Evolutionary conservation across 805 yeast genomes (phyloP), one percentile per base, ranked within the genome.

Genomic region (Pichia gijzeniarum): DNA sequence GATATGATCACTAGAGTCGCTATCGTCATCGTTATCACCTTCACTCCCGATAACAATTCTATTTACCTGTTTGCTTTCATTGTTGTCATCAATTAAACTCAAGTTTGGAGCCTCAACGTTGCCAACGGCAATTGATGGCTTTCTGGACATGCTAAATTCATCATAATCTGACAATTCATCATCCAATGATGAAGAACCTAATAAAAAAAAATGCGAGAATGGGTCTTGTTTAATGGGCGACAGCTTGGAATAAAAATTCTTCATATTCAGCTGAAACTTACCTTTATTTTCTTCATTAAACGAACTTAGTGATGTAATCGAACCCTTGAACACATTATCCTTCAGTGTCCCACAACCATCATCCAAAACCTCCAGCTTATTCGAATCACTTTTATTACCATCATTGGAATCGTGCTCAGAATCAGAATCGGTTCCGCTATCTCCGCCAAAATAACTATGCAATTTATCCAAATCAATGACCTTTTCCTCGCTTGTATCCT

Each of bases 401-500:
- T 37, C 46, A 3, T 36, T 45, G 10, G 43, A 44, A 9, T 45
- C 51, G 13, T 43, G 44, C 2, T 49, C 58, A 18, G 50, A 9
- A 19, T 43, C 46, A 16, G 40, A 35, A 4, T 55, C 63, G 3
- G 40, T 25, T 5, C 40, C 51, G 19, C 36, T 35, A 31, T 54
- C 63, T 12, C 64, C 52, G 5, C 54, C 57, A 50, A 63, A 59
- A 42, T 59, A 63, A 35, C 64, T 59, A 22, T 58, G 59, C 25
- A 63, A 50, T 41, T 63, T 63, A 14, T 50, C 48, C 40, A 63
- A 37, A 43, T 63, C 64, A 14, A 62, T 53, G 2, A 54, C 38
- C 36, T 55, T 61, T 16, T 52, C 59, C 19, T 50, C 47, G 14
- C 46, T 48, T 5, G 58, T 53, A 13, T 51, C 51, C 20, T 48